These are phyloP conservation scores for Scortechinia acanthostroma DNA, from an alignment of 2,329 filamentous ascomycete species.

Conservation along the genomic window DNA sequence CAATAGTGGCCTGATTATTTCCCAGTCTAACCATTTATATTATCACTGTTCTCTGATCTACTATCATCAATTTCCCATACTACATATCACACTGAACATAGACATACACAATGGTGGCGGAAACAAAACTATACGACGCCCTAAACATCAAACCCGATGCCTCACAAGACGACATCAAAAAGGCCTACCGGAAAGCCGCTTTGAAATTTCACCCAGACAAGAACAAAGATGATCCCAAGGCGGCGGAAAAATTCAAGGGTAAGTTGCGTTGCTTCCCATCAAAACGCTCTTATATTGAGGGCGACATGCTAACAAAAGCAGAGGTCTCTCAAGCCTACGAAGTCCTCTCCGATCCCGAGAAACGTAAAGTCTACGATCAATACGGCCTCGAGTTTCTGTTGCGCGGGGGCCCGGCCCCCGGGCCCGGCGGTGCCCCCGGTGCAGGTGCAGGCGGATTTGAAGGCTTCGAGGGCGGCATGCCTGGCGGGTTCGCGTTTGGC, in stretches of 20 bases:
- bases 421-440: constrained; percentile 29
- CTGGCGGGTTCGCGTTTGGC: constrained; percentile 7
- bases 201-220: constrained; percentile 70
- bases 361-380: constrained; percentile 69
- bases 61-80: neutral
- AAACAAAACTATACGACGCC: constrained; percentile 68
- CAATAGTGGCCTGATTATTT: too few species aligned
- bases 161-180: constrained; percentile 68
- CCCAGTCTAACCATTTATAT: too few species aligned
- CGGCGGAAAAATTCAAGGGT: constrained; percentile 67
- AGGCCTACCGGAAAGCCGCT: constrained; percentile 64
- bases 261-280: neutral
- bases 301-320: neutral
- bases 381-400: constrained; percentile 68
- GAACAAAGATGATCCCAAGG: constrained; percentile 64
- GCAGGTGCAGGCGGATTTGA: constrained; percentile 27
- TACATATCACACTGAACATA: neutral
- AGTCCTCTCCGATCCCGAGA: constrained; percentile 70
- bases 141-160: constrained; percentile 56
- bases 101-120: constrained; percentile 58
- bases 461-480: neutral
- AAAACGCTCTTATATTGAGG: neutral
- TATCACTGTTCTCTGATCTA: neutral
- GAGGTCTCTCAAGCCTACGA: constrained; percentile 70
- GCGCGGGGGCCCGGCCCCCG: constrained; percentile 50